phyloP scores from a whole-genome alignment of 805 yeast genomes.

The Starmerella powellii region DNA sequence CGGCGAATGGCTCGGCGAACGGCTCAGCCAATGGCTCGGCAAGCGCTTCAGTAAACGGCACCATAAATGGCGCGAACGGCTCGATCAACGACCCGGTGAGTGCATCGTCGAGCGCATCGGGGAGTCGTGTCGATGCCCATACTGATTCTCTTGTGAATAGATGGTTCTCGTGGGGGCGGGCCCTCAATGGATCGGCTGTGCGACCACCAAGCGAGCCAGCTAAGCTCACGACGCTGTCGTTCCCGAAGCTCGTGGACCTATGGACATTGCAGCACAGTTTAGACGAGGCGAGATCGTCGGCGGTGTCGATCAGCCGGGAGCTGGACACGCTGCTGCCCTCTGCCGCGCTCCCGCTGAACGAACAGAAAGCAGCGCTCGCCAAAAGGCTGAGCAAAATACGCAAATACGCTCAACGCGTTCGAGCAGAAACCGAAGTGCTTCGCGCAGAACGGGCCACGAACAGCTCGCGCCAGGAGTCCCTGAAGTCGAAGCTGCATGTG shows the following conservation, averaged over 20 bases:
- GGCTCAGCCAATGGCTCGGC: not conserved
- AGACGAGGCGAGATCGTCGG: constrained; percentile 24
- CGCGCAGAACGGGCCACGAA: not conserved
- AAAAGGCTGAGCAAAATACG: constrained; percentile 6
- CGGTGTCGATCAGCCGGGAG: constrained; percentile 11
- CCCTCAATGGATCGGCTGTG: not conserved
- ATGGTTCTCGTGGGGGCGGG: constrained; percentile 9
- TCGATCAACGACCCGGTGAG: no score
- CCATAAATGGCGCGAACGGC: no score
- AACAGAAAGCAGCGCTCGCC: constrained; percentile 9
- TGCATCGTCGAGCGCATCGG: no score
- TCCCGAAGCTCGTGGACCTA: constrained; percentile 25
- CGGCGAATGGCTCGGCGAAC: not conserved
- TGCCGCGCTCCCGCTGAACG: constrained; percentile 7
- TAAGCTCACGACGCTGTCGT: constrained; percentile 16
- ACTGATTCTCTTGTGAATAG: not conserved
- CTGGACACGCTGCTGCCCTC: constrained; percentile 15
- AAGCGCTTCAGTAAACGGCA: not conserved
- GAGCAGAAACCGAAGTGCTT: not conserved
- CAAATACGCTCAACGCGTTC: not conserved
- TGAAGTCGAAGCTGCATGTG: not conserved
- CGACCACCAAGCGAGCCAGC: not conserved
- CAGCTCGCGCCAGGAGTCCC: not conserved
- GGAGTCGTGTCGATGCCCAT: no score
- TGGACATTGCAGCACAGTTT: constrained; percentile 26